Evolutionary conservation across 805 yeast species (phyloP).

Genomic region (Geotrichum ghanense): DNA sequence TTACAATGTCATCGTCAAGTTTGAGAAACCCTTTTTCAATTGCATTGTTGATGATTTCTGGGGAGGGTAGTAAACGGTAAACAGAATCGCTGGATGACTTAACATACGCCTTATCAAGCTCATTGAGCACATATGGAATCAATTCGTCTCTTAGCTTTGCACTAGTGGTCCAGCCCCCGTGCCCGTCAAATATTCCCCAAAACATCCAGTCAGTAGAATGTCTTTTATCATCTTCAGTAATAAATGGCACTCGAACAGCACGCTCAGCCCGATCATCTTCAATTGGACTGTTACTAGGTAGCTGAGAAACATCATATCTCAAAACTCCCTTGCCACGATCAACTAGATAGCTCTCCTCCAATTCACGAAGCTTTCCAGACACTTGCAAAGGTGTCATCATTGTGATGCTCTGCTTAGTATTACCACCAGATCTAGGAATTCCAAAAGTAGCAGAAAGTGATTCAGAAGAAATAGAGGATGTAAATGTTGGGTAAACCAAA

Average conservation of each 20-base stretch:
- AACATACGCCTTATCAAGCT: slow-evolving; percentile 47
- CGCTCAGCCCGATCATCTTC: slow-evolving; percentile 90
- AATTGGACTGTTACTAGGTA: slow-evolving; percentile 85
- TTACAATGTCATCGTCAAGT: slow-evolving; percentile 78
- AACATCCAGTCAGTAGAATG: slow-evolving; percentile 70
- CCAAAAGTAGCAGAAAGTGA: neutral
- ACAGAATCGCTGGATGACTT: slow-evolving; percentile 36
- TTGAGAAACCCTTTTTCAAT: slow-evolving; percentile 69
- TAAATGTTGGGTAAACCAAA: neutral
- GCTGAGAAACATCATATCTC: slow-evolving; percentile 80
- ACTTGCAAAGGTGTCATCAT: slow-evolving; percentile 42
- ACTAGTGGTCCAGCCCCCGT: slow-evolving; percentile 91
- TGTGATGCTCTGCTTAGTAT: neutral
- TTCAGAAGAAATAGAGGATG: slow-evolving; percentile 1
- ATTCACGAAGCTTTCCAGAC: slow-evolving; percentile 50
- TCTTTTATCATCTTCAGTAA: slow-evolving; percentile 28
- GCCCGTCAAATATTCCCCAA: slow-evolving; percentile 95
- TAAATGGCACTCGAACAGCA: slow-evolving; percentile 48
- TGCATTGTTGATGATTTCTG: slow-evolving; percentile 65
- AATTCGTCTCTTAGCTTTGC: slow-evolving; percentile 73
- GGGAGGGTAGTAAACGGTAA: slow-evolving; percentile 48
- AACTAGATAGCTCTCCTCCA: slow-evolving; percentile 70
- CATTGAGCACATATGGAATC: slow-evolving; percentile 61
- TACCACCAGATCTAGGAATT: neutral
- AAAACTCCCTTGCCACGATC: slow-evolving; percentile 79